Percentiles rank a stretch among this genome's conserved stretches.
Conservation (phyloP, 2,329 filamentous ascomycete species). For the Drechslerella coelobrocha region DNA sequence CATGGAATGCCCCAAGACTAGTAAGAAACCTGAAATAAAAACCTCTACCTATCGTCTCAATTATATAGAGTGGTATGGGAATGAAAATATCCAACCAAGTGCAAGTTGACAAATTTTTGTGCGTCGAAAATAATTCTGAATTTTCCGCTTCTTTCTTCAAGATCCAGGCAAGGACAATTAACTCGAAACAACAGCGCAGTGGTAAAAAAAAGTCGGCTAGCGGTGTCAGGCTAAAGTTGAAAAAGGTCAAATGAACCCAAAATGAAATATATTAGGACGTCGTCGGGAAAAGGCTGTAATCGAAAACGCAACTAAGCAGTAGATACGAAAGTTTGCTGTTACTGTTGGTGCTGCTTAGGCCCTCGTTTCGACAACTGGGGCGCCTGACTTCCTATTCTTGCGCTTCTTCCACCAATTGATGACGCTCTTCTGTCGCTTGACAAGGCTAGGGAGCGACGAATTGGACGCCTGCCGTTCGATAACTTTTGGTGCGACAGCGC, state of each 20-base stretch:
- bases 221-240: slow-evolving; percentile 14
- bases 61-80: slow-evolving; percentile 12
- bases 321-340: slow-evolving; percentile 7
- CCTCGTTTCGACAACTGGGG: slow-evolving; percentile 27
- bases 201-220: slow-evolving; percentile 4
- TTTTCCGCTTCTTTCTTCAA: slow-evolving; percentile 16
- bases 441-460: slow-evolving; percentile 39
- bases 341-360: slow-evolving; percentile 10
- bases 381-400: slow-evolving; percentile 47
- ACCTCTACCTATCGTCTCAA: slow-evolving; percentile 28
- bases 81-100: slow-evolving; percentile 19
- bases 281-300: not conserved
- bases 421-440: slow-evolving; percentile 45
- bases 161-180: too few species aligned
- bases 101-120: slow-evolving; percentile 13
- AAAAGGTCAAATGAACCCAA: slow-evolving; percentile 2
- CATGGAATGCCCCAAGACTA: slow-evolving; percentile 46
- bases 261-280: not conserved
- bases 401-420: slow-evolving; percentile 50
- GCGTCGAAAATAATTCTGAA: slow-evolving; percentile 15
- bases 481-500: slow-evolving; percentile 19
- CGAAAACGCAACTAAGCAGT: not conserved
- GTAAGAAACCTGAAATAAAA: slow-evolving; percentile 24
- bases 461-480: slow-evolving; percentile 42
- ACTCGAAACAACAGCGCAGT: too few species aligned